Conservation (phyloP, 2,329 filamentous ascomycete species). For the Fonsecaea pugnacius region DNA sequence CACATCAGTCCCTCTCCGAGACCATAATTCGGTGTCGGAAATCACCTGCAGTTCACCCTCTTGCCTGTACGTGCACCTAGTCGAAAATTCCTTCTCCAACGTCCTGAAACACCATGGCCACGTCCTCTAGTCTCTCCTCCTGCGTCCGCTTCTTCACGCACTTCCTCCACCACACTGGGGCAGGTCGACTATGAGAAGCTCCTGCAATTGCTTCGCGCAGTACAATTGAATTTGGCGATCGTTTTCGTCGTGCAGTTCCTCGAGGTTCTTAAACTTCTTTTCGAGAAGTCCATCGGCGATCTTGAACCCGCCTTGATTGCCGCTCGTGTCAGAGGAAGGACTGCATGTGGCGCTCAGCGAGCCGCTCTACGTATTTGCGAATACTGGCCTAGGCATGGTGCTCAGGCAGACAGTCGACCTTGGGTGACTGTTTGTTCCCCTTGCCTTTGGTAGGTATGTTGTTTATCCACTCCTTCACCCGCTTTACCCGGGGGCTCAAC, state of each 20-base stretch:
- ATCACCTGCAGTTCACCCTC: not conserved
- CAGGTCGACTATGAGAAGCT: not conserved
- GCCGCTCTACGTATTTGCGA: slow-evolving; percentile 1
- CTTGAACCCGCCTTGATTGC: not conserved
- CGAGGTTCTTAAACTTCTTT: slow-evolving; percentile 4
- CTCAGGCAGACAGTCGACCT: not conserved
- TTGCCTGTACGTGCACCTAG: not conserved
- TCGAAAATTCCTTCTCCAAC: not conserved
- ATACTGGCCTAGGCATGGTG: not conserved
- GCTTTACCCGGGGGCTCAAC: not conserved
- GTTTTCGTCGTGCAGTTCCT: slow-evolving; percentile 7
- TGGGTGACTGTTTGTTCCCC: not conserved
- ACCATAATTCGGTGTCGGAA: not conserved
- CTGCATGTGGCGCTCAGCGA: slow-evolving; percentile 9
- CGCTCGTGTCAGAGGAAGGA: not conserved
- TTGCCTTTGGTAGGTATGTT: not conserved
- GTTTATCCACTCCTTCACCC: not conserved
- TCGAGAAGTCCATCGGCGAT: slow-evolving; percentile 4
- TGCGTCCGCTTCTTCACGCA: not conserved
- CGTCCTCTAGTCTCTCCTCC: not conserved
- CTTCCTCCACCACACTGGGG: slow-evolving; percentile 3
- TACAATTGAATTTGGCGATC: not conserved
- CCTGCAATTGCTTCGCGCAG: not conserved
- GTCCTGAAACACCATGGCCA: not conserved
- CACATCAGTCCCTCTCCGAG: not conserved